Percentiles rank a stretch among this genome's conserved stretches.
Evolutionary conservation across 2,329 filamentous ascomycete species (phyloP).

Genomic region (Fusarium redolens): DNA sequence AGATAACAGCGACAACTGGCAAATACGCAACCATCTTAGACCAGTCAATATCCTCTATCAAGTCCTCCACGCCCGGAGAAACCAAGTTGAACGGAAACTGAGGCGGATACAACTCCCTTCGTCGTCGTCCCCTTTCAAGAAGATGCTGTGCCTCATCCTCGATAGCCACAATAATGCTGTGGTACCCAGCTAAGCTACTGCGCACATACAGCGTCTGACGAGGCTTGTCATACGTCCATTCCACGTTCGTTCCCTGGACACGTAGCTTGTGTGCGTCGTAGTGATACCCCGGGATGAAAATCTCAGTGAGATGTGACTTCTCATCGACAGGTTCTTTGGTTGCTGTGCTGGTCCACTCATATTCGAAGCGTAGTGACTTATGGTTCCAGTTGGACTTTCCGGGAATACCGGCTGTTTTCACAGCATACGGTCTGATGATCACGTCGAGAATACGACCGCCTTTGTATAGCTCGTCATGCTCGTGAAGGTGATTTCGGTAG

Average conservation of each 20-base stretch:
- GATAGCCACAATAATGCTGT: conserved; percentile 43
- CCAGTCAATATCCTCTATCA: conserved; percentile 36
- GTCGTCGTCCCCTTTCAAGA: conserved; percentile 14
- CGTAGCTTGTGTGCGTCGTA: conserved; percentile 47
- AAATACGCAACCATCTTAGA: conserved; percentile 8
- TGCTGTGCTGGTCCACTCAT: conserved; percentile 46
- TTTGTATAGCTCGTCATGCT: conserved; percentile 52
- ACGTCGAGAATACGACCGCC: conserved; percentile 54
- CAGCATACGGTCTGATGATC: conserved; percentile 55
- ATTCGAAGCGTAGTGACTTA: conserved; percentile 50
- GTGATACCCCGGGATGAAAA: conserved; percentile 55
- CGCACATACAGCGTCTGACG: conserved; percentile 48
- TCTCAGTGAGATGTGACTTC: conserved; percentile 48
- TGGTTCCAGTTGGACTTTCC: conserved; percentile 51
- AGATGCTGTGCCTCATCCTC: conserved; percentile 40
- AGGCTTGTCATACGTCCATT: conserved; percentile 46
- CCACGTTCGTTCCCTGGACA: conserved; percentile 45
- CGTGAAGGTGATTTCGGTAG: conserved; percentile 49
- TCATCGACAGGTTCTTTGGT: conserved; percentile 24
- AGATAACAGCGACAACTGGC: not conserved
- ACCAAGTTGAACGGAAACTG: conserved; percentile 25
- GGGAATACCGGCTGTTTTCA: conserved; percentile 53
- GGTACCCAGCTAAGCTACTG: conserved; percentile 29
- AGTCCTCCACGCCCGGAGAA: conserved; percentile 28
- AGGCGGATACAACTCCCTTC: conserved; percentile 27